Base-by-base conservation (phyloP, 371 early-diverging fungal species). In the Dinochytrium kinnereticum region DNA sequence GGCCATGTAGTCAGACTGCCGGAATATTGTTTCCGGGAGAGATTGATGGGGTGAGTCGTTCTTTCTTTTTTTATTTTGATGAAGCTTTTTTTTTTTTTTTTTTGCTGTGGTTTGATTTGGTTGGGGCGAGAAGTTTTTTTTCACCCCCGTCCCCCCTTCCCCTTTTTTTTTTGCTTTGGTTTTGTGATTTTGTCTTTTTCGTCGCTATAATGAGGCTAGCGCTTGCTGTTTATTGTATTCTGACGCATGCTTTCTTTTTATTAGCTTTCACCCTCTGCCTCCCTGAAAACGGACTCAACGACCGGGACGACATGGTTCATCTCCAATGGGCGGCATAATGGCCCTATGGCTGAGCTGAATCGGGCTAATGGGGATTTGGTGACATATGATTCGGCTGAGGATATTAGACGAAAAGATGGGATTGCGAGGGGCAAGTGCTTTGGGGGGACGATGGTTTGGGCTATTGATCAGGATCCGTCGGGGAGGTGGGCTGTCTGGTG, bases 401-500 rank as follows among this genome's bases (percentile, higher is more conserved):
- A 61, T 50, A 50, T 71, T 30, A 70, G 59, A 26, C 5, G 2
- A 61, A 71, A 71, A 31, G 71, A 71, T 31, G 49, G 30, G 33
- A n/a, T 61, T 44, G 71, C 71, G 33, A 59, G 57, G 34, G 17
- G 28, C 1, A 26, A 28, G 30, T 71, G 71, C 55, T 13, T 61
- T 24, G 71, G 71, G 0, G 71, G 71, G 10, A 71, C 64, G 51
- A 38, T 64, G 39, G 71, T 71, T 10, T 71, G 71, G 71, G 51
- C 59, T 10, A 71, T 71, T 2, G 71, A 71, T 50, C 71, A 71
- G 30, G 71, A 71, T 71, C 61, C 71, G 51, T 44, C 59, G 38
- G 33, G 51, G 24, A 39, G 17, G 13, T 71, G n/a, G 30, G 33
- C 36, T 28, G 2, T 30, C 33, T 71, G 71, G 71, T 59, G 26